Base-by-base conservation (phyloP, 2,329 filamentous ascomycete species). In the Blastomyces gilchristii region DNA sequence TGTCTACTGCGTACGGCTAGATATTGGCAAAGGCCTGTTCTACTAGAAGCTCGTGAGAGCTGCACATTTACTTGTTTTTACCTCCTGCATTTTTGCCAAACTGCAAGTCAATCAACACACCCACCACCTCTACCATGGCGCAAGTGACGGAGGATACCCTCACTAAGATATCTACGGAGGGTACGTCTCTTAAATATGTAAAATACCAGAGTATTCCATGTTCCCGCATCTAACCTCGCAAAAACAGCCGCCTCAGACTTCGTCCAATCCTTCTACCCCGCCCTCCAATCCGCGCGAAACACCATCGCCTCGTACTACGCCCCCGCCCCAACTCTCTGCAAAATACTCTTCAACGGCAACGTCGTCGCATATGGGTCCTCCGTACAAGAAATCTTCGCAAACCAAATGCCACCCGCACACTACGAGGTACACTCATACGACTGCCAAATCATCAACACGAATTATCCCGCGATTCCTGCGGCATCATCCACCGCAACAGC, bases 311-410 rank as follows among this genome's bases (percentile, higher is more conserved):
- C 78, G n/a, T 95, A 87, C 80, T 96, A 96, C 79, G 83, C 82
- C 31, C 68, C 80, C 12, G 81, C 75, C 0, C 68, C 80, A 12
- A 81, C 75, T 0, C 70, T 80, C 2, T 78, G 89, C 60, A 85
- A 86, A 72, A 91, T 96, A 70, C 83, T 85, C 69, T 87, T 91
- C 80, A 96, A 96, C 77, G 91, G 91, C 69, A 85, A 86, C 58
- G 75, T 83, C 2, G 78, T 90, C 47, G 75, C 82, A 43, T 81
- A 84, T 63, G 87, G 86, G 0, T 77, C 79, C 60, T 85, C 86
- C 54, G 87, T 91, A 69, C 85, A 87, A 69, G 81, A 81, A 22
- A 82, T 91, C 37, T 88, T 91, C 67, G 81, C 86, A 63, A 82
- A 82, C 6, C 85, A 91, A 69, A 83, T 87, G 76, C 84, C 78